phyloP scores from a whole-genome alignment of 192 early-diverging fungal species.

The Gamsiella multidivaricata region DNA sequence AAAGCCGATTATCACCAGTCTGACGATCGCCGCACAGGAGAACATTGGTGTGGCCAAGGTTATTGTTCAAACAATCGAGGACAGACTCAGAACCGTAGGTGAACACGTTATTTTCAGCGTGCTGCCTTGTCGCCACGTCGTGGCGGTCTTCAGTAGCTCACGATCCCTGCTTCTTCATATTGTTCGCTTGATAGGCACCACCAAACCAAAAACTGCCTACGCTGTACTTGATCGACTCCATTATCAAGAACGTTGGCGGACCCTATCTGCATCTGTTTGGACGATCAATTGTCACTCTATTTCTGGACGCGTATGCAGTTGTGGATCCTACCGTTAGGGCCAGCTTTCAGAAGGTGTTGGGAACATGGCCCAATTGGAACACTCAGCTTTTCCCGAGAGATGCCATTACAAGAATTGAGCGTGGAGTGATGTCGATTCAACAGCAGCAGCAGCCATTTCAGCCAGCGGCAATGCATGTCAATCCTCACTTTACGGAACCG shows the following conservation, averaged over 20 bases:
- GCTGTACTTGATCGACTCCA: constrained; percentile 95
- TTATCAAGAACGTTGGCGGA: constrained; percentile 92
- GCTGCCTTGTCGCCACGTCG: too few species aligned
- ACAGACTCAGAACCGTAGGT: constrained; percentile 62
- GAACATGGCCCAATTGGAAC: constrained; percentile 81
- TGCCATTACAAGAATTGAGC: constrained; percentile 63
- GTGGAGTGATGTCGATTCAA: constrained; percentile 53
- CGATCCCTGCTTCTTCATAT: not conserved
- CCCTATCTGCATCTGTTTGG: constrained; percentile 80
- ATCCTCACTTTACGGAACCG: constrained; percentile 60
- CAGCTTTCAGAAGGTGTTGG: constrained; percentile 80
- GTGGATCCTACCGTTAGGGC: constrained; percentile 73
- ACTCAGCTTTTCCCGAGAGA: constrained; percentile 68
- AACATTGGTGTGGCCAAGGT: constrained; percentile 71
- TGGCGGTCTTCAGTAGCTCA: too few species aligned
- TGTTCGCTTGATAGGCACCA: constrained; percentile 65
- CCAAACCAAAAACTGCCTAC: constrained; percentile 86
- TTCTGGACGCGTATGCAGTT: constrained; percentile 78
- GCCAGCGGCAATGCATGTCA: constrained; percentile 63
- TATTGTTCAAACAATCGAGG: constrained; percentile 83
- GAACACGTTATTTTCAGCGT: not conserved
- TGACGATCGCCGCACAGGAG: constrained; percentile 88
- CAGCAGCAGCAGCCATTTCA: constrained; percentile 41
- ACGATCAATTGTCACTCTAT: constrained; percentile 76
- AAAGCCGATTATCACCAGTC: constrained; percentile 90